Base-by-base conservation (phyloP, 2,329 filamentous ascomycete species). In the Stenocarpella maydis region DNA sequence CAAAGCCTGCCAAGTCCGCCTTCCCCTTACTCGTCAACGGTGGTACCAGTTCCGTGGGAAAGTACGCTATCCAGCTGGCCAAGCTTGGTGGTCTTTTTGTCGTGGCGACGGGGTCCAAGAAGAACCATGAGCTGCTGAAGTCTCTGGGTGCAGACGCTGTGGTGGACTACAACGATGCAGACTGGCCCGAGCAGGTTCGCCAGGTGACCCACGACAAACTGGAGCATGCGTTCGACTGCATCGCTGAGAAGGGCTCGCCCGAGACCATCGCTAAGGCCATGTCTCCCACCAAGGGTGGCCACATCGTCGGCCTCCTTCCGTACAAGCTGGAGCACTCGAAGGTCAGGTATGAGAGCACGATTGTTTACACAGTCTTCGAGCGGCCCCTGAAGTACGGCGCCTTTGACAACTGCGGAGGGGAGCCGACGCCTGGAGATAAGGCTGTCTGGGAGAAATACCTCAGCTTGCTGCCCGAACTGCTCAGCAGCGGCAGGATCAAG, bases 131-230 rank as follows among this genome's bases (percentile, higher is more conserved):
- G 17, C 39, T 67, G 34, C 68, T 73, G 15, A 67, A 50, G 31
- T 60, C 45, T 17, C 69, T 72, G 6, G 72, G 72, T 26, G 72
- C 72, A 37, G 65, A 68, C 66, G 71, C 61, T 39, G 31, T 67
- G 12, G 65, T 72, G 19, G 72, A 73, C 55, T 73, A 73, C 45
- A 60, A 41, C 26, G 83, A 71, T 7, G 55, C 49, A 55, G 69
- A 69, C 66, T 71, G 69, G 69, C 66, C 61, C 19, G 80, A 80
- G 5, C 79, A 88, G 72, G 90, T 93, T 31, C 90, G 90, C 79
- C 86, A 86, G 72, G 75, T 94, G 47, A 89, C 87, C 5, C 89
- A 89, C 0, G 88, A 90, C 72, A 85, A 85, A 0, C 74, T 79
- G 9, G 70, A 74, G 69, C 70, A 77, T 52, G 77, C 75, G 0